phyloP scores from a whole-genome alignment of 179 eudicot genomes.

The Patellifolia procumbens region DNA sequence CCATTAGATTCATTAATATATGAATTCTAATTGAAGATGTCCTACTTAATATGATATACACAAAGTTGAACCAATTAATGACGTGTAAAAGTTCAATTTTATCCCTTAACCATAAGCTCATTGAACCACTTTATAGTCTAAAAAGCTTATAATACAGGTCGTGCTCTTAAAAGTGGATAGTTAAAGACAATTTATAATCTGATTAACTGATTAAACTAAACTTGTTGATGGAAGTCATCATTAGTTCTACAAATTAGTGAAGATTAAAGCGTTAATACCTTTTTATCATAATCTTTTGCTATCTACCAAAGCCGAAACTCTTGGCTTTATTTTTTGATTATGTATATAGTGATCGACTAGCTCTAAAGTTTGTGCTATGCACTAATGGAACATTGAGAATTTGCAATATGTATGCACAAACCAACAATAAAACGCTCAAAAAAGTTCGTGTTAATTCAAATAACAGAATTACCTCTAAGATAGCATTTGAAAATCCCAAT shows the following conservation, averaged over 20 bases:
- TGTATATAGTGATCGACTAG: background rate
- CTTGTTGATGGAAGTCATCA: conserved; percentile 17
- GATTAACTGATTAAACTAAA: conserved; percentile 2
- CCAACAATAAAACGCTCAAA: no score
- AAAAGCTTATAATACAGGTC: background rate
- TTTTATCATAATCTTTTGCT: background rate
- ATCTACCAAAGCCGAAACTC: conserved; percentile 25
- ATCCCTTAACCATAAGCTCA: no score
- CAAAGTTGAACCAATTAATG: background rate
- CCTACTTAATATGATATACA: background rate
- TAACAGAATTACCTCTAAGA: no score
- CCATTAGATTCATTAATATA: background rate
- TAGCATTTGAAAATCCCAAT: no score
- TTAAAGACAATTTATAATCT: background rate
- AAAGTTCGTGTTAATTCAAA: no score
- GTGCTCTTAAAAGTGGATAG: background rate
- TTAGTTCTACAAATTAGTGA: conserved; percentile 1
- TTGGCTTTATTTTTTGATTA: conserved; percentile 15
- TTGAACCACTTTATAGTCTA: background rate
- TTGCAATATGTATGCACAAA: no score
- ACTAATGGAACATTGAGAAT: no score
- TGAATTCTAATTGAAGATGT: background rate
- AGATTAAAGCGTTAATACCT: conserved; percentile 3
- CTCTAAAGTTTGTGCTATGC: no score
- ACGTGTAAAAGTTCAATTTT: background rate